These are phyloP conservation scores for Pseudogymnoascus sp. DNA, from an alignment of 2,329 filamentous ascomycete genomes.

Conservation along the genomic window DNA sequence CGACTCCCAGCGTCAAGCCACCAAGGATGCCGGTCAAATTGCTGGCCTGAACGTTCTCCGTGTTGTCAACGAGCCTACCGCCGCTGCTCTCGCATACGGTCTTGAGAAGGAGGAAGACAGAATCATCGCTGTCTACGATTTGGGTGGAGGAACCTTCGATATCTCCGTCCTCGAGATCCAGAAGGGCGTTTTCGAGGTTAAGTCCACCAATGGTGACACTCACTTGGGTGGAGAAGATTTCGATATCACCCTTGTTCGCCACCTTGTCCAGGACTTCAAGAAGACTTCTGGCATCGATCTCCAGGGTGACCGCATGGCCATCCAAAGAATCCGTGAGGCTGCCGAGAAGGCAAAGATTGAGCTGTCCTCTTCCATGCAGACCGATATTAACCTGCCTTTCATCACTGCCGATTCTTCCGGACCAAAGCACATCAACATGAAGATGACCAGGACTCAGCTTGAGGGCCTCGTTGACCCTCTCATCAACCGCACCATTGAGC, in stretches of 20 bases:
- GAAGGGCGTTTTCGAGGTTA: conserved; percentile 97
- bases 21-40: conserved; percentile 96
- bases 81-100: conserved; percentile 90
- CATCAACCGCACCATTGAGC: conserved; percentile 78
- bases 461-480: conserved; percentile 88
- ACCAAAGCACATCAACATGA: conserved; percentile 96
- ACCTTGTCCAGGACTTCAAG: conserved; percentile 94
- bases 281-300: conserved; percentile 89
- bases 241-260: conserved; percentile 87
- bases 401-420: conserved; percentile 93
- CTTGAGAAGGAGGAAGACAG: conserved; percentile 90
- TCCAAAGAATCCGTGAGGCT: conserved; percentile 97
- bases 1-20: conserved; percentile 94
- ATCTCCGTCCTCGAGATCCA: conserved; percentile 96
- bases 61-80: conserved; percentile 96
- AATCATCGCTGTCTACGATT: conserved; percentile 91
- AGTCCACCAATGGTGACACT: conserved; percentile 98
- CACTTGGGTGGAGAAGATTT: conserved; percentile 98
- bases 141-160: conserved; percentile 98
- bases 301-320: conserved; percentile 89
- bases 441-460: conserved; percentile 86
- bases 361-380: conserved; percentile 88
- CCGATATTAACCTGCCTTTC: conserved; percentile 97
- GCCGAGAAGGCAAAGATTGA: conserved; percentile 99
- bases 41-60: conserved; percentile 92